A percentile compares a stretch with the other conserved stretches of the same genome.
These are phyloP conservation scores for Tagetes erecta DNA, from an alignment of 129 eudicot genomes.

Conservation along the genomic window DNA sequence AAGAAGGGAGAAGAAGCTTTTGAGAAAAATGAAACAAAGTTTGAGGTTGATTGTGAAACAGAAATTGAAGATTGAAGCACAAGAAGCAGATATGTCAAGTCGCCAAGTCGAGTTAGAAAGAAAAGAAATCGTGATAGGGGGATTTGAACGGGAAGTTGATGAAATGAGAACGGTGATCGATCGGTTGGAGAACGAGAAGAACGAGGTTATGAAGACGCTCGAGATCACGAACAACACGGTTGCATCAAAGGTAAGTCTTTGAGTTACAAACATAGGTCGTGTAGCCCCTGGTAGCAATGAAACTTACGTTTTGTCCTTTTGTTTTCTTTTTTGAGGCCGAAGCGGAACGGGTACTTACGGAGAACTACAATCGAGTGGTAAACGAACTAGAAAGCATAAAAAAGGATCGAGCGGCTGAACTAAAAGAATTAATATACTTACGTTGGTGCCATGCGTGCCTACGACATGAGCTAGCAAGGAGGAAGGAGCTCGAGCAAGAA, in stretches of 20 bases:
- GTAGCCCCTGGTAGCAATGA: neutral
- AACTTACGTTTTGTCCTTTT: neutral
- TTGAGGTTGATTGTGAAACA: constrained; percentile 31
- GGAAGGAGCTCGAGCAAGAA: constrained; percentile 46
- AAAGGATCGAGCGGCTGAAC: constrained; percentile 47
- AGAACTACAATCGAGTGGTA: constrained; percentile 42
- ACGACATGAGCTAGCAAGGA: constrained; percentile 55
- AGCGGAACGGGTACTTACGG: constrained; percentile 31
- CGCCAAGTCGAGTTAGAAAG: constrained; percentile 35
- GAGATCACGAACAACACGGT: constrained; percentile 35
- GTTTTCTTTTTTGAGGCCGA: constrained; percentile 36
- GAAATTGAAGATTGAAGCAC: constrained; percentile 41
- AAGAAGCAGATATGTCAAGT: constrained; percentile 34
- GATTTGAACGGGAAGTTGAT: constrained; percentile 44
- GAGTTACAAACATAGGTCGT: neutral
- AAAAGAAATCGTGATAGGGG: constrained; percentile 30
- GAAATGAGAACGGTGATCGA: constrained; percentile 34
- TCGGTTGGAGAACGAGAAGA: constrained; percentile 45
- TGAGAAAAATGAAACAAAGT: constrained; percentile 37
- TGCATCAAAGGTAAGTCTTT: constrained; percentile 41
- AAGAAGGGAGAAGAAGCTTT: constrained; percentile 45
- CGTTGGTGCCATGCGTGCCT: constrained; percentile 72
- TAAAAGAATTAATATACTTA: constrained; percentile 53
- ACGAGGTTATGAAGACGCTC: constrained; percentile 43
- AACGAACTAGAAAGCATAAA: constrained; percentile 46